These are phyloP conservation scores for Lycium barbarum DNA, from an alignment of 257 asterid species.

Conservation along the genomic window DNA sequence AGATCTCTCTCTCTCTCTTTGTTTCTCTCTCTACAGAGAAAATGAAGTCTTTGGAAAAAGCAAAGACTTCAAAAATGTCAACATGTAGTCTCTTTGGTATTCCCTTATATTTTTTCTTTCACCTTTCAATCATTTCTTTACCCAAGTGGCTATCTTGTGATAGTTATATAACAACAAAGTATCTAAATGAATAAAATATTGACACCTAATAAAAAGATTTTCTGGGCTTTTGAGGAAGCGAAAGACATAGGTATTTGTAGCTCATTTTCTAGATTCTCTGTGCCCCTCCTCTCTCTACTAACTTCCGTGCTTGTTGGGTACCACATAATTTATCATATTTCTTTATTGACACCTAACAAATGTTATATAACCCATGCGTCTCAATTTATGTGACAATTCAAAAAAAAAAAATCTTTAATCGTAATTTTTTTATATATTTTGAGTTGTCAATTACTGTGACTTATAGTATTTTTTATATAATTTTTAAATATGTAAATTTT, in stretches of 20 bases:
- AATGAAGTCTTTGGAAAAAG: conserved; percentile 50
- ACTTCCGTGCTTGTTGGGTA: conserved; percentile 43
- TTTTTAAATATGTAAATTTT: too few relatives aligned
- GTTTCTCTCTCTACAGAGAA: conserved; percentile 48
- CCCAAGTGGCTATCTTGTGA: conserved; percentile 46
- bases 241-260: conserved; percentile 52
- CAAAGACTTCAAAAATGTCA: conserved; percentile 63
- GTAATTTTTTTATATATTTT: too few relatives aligned
- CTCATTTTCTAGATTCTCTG: conserved; percentile 68
- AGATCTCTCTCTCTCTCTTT: conserved; percentile 38
- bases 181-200: conserved; percentile 32
- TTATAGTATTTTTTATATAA: too few relatives aligned
- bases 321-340: background rate
- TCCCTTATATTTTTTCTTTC: conserved; percentile 33
- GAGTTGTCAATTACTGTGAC: too few relatives aligned
- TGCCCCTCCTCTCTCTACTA: conserved; percentile 26
- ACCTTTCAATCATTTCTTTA: conserved; percentile 47
- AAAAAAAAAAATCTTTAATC: too few relatives aligned
- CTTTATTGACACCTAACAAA: background rate
- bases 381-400: too few relatives aligned
- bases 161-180: conserved; percentile 44
- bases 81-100: conserved; percentile 43
- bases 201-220: conserved; percentile 39
- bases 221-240: conserved; percentile 59
- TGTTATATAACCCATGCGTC: too few relatives aligned